Base-by-base conservation (phyloP, 768 basidiomycete genomes). In the Rubroboletus pulcherrimus region DNA sequence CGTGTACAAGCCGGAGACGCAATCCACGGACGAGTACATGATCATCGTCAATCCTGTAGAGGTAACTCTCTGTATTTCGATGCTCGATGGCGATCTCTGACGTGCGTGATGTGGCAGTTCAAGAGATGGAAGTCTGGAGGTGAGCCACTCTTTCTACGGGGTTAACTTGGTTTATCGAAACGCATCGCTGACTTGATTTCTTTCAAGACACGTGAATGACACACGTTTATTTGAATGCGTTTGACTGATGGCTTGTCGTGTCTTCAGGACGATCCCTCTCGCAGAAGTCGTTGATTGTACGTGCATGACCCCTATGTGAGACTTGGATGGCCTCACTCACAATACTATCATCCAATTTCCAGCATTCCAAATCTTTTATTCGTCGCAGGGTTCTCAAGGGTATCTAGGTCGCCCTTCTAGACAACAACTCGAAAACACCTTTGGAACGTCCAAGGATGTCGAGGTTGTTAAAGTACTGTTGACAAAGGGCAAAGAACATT, bases 51-150 rank as follows among this genome's bases (percentile, higher is more conserved):
- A 89, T 67, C 76, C 77, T 4, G 74, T 66, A 51, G 80, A 84
- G 81, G 91, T 91, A 59, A 21, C 79, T 62, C 44, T 47, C 38
- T 33, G 42, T 57, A 46, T 51, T 44, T 38, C 34, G 30, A 55
- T 45, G 29, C 51, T 35, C 41, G 41, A 48, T 48, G 37, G 35
- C 49, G 37, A 35, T 17, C 29, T 42, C 57, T 62, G 47, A 62
- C 41, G 24, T 26, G 50, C 35, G 48, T 30, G 49, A 39, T 58
- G 54, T 35, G 38, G 44, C 60, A 91, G 90, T 89, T 74, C 71
- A 82, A 83, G 75, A 87, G 84, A 70, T 93, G 88, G 88, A 87
- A 83, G 71, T 79, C 74, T 10, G 90, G 88, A 80, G 89, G 91
- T 91, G 59, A 74, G 81, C 47, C 26, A 45, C 35, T 12, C 34